phyloP scores from a whole-genome alignment of 345 rosid genomes.

The Hirschfeldia incana region DNA sequence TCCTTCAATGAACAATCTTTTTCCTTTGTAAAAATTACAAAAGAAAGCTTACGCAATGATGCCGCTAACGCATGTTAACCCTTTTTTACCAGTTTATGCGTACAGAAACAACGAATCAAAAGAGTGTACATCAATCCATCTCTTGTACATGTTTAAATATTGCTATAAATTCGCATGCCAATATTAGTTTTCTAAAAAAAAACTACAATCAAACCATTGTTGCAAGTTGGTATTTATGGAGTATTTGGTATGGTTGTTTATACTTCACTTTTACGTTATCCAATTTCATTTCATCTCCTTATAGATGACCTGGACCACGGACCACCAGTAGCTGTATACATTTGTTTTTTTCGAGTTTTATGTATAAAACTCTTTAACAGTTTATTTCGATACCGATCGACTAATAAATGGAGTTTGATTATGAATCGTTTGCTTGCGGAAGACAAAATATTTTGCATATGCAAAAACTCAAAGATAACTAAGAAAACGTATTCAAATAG shows the following conservation, averaged over 20 bases:
- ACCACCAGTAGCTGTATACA: not conserved
- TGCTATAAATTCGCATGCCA: conserved; percentile 23
- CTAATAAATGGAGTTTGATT: conserved; percentile 6
- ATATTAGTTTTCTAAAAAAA: not conserved
- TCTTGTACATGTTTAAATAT: conserved; percentile 10
- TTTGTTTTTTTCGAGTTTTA: not conserved
- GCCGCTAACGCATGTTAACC: not conserved
- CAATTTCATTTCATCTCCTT: conserved; percentile 24
- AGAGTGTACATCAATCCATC: conserved; percentile 30
- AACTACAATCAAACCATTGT: not conserved
- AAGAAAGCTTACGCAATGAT: conserved; percentile 32
- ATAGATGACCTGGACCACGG: conserved; percentile 26
- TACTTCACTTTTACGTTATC: conserved; percentile 36
- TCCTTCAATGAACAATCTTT: conserved; percentile 32
- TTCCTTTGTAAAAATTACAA: not conserved
- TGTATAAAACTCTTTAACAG: not conserved
- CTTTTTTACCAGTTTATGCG: not conserved
- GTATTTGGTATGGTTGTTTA: conserved; percentile 32
- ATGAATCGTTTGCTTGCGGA: not conserved
- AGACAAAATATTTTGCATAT: not conserved
- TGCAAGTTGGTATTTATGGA: conserved; percentile 31
- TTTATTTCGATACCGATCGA: not conserved
- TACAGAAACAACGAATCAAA: conserved; percentile 21
- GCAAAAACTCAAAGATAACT: not conserved
- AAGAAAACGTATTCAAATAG: not conserved